Percentiles rank a stretch among this genome's conserved stretches.
phyloP scores from a whole-genome alignment of 2,329 filamentous ascomycete species.

The Cryphonectria parasitica region DNA sequence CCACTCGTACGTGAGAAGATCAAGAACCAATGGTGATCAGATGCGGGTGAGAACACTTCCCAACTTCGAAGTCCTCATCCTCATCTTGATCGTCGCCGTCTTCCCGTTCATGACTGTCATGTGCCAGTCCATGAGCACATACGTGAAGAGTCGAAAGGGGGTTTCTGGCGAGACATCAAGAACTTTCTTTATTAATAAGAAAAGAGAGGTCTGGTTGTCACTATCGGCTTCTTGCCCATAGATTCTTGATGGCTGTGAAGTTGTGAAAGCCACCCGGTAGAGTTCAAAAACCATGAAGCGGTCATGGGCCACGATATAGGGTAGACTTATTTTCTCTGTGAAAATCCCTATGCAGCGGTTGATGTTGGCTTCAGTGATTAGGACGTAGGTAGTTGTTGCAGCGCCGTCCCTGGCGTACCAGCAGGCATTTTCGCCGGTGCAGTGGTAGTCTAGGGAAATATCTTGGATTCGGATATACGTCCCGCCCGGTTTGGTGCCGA shows the following conservation, averaged over 20 bases:
- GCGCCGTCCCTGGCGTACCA: background rate
- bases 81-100: constrained; percentile 52
- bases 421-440: background rate
- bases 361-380: background rate
- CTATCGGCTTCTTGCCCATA: background rate
- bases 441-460: background rate
- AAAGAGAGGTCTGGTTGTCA: background rate
- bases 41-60: constrained; percentile 41
- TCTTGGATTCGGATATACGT: background rate
- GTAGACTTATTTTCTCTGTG: background rate
- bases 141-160: constrained; percentile 37
- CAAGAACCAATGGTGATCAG: constrained; percentile 55
- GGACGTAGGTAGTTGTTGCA: background rate
- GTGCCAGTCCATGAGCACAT: constrained; percentile 52
- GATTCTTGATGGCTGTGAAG: background rate
- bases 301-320: background rate
- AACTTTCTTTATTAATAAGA: background rate
- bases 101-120: constrained; percentile 61
- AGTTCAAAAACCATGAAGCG: background rate
- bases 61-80: constrained; percentile 51
- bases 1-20: constrained; percentile 53
- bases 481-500: background rate
- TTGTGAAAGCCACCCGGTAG: background rate
- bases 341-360: background rate
- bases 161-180: constrained; percentile 24